Conservation (phyloP, 2,329 filamentous ascomycete species). For the Truncatella angustata region DNA sequence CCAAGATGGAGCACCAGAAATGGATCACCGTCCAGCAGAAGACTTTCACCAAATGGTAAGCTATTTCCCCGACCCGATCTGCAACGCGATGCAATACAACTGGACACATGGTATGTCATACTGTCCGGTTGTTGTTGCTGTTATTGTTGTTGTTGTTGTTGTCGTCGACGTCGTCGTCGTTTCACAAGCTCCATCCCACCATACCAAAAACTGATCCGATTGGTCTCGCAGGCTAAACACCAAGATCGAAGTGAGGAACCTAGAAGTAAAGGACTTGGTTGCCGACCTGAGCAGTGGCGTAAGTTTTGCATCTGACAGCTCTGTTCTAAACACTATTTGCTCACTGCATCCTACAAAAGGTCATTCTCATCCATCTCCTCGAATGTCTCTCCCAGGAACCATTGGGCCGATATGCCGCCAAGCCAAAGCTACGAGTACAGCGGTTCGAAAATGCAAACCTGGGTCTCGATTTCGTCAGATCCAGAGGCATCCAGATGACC, state of each 20-base stretch:
- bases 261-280: slow-evolving; percentile 85
- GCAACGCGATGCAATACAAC: too few relatives aligned
- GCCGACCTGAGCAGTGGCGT: slow-evolving; percentile 91
- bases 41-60: slow-evolving; percentile 96
- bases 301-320: slow-evolving; percentile 38
- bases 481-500: slow-evolving; percentile 90
- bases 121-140: too few relatives aligned
- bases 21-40: slow-evolving; percentile 90
- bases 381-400: slow-evolving; percentile 95
- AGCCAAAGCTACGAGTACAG: slow-evolving; percentile 93
- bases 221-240: slow-evolving; percentile 78
- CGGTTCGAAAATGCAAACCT: slow-evolving; percentile 98
- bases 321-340: background rate
- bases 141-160: slow-evolving; percentile 9
- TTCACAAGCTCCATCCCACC: background rate
- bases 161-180: slow-evolving; percentile 10
- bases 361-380: slow-evolving; percentile 93
- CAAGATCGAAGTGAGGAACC: slow-evolving; percentile 75
- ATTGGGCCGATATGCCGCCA: slow-evolving; percentile 92
- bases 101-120: too few relatives aligned
- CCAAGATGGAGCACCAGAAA: slow-evolving; percentile 62
- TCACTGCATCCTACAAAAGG: slow-evolving; percentile 45
- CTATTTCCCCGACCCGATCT: too few relatives aligned
- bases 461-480: slow-evolving; percentile 89
- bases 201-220: background rate